phyloP scores from a whole-genome alignment of 768 basidiomycete species.

The Grammothele lineata region DNA sequence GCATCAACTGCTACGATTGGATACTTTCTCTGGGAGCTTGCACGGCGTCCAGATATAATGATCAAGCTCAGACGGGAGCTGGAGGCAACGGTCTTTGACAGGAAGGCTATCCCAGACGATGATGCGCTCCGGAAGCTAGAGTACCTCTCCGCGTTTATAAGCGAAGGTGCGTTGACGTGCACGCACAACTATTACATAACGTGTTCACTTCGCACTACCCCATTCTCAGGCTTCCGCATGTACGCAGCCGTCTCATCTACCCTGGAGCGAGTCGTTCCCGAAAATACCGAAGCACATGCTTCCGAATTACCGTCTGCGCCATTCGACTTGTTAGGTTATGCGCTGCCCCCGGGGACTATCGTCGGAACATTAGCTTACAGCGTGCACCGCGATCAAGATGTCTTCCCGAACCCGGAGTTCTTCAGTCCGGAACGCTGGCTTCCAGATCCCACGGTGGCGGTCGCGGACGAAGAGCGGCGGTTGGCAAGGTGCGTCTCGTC shows the following conservation, averaged over 20 bases:
- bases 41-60: slow-evolving; percentile 57
- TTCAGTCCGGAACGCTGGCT: slow-evolving; percentile 62
- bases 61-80: slow-evolving; percentile 60
- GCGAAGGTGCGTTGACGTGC: not conserved
- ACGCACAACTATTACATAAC: no score
- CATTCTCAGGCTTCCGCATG: slow-evolving; percentile 48
- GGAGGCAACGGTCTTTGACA: slow-evolving; percentile 54
- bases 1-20: slow-evolving; percentile 62
- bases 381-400: slow-evolving; percentile 58
- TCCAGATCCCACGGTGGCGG: not conserved
- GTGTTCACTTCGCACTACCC: not conserved
- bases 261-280: slow-evolving; percentile 64
- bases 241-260: slow-evolving; percentile 61
- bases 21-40: slow-evolving; percentile 68
- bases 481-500: not conserved
- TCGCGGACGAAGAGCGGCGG: not conserved
- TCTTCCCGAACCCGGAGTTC: slow-evolving; percentile 61
- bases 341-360: slow-evolving; percentile 61
- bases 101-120: slow-evolving; percentile 50
- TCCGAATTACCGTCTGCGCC: slow-evolving; percentile 36
- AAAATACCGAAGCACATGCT: slow-evolving; percentile 38
- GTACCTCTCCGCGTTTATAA: slow-evolving; percentile 28
- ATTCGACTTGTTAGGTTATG: slow-evolving; percentile 66
- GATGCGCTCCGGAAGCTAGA: slow-evolving; percentile 41
- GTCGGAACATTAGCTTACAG: slow-evolving; percentile 71